Evolutionary conservation across 257 asterid species (phyloP), one percentile per base, ranked within the genome.

Genomic region (Solanum pimpinellifolium): DNA sequence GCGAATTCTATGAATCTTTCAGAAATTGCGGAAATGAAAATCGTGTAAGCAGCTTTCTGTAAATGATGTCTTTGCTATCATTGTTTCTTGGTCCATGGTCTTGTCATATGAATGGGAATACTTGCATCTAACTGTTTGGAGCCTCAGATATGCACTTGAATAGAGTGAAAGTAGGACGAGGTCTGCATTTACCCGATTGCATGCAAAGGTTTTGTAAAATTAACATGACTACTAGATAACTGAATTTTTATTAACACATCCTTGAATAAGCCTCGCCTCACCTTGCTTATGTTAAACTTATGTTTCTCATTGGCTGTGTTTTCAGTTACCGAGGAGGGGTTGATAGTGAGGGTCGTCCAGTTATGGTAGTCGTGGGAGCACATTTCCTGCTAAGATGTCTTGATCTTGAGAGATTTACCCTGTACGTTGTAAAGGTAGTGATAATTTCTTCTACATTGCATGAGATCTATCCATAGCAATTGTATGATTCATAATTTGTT

Each of bases 301-400:
- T 47, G 69, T 49, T 49, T 62, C 69, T 80, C 42, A 47, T 80
- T 49, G 83, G 14, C 85, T 80, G 23, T 29, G 85, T 80, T 91
- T 89, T 88, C 94, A 96, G 99, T 87, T 95, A 96, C 90, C 96
- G 98, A 42, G 98, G 99, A 87, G 99, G 99, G 86, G 94, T 95
- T 60, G 99, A 96, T 89, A 91, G 95, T 87, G 98, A 94, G 92
- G 98, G 98, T 46, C 95, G 92, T 33, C 98, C 97, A 15, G 98
- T 96, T 86, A 93, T 96, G 98, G 98, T 96, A 73, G 93, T 96
- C 56, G 98, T 96, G 88, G 98, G 99, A 89, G 99, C 99, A 80
- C 99, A 96, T 92, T 95, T 96, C 91, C 95, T 96, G 83, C 92
- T 94, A 76, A 91, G 98, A 86, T 96, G 99, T 90, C 98, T 96